phyloP scores from a whole-genome alignment of 176 grass and related monocot genomes.

The Elaeis guineensis region DNA sequence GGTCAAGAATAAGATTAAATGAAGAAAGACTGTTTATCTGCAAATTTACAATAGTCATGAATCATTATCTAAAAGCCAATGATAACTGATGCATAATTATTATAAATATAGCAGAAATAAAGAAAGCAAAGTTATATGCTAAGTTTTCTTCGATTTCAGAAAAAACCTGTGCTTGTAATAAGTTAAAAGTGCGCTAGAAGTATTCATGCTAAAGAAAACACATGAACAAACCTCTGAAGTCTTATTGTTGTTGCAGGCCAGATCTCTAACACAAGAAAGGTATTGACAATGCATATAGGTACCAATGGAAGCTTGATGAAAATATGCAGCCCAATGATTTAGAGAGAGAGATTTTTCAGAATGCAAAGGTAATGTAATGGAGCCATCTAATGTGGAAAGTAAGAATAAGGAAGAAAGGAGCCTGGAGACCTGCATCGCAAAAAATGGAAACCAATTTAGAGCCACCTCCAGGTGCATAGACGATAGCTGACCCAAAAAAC shows the following conservation, averaged over 20 bases:
- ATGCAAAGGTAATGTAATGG: constrained; percentile 32
- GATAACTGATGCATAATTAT: too few species aligned
- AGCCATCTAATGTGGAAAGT: constrained; percentile 50
- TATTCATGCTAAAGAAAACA: not conserved
- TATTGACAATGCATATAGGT: constrained; percentile 37
- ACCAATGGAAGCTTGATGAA: constrained; percentile 80
- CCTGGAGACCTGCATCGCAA: constrained; percentile 49
- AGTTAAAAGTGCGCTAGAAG: too few species aligned
- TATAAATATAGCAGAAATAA: too few species aligned
- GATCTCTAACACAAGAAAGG: constrained; percentile 22
- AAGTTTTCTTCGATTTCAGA: too few species aligned
- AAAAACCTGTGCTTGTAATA: too few species aligned
- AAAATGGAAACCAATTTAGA: not conserved
- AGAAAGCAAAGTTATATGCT: too few species aligned
- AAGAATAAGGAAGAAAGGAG: constrained; percentile 62
- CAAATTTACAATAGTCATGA: too few species aligned
- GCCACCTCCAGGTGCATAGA: too few species aligned
- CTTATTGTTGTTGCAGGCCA: constrained; percentile 4
- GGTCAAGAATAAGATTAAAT: too few species aligned
- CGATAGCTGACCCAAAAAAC: too few species aligned
- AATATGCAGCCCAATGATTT: constrained; percentile 79
- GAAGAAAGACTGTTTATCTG: too few species aligned
- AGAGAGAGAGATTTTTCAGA: constrained; percentile 57
- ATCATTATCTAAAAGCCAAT: too few species aligned
- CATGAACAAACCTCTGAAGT: constrained; percentile 30